phyloP scores from a whole-genome alignment of 345 rosid genomes.

The Lumnitzera racemosa region DNA sequence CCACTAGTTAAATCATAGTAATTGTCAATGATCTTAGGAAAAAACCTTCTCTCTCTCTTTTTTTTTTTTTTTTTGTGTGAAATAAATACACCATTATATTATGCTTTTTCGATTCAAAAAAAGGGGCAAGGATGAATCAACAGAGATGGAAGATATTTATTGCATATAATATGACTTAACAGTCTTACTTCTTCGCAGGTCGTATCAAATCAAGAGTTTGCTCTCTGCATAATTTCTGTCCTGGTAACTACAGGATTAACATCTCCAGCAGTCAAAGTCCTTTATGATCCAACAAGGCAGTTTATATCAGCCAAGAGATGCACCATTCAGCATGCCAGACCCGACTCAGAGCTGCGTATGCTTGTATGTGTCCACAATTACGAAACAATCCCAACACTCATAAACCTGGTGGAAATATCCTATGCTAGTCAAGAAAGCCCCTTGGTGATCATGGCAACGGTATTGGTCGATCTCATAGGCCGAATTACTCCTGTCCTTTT shows the following conservation, averaged over 20 bases:
- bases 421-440: constrained; percentile 14
- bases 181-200: constrained; percentile 12
- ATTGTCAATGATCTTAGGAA: no score
- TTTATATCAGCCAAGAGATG: constrained; percentile 22
- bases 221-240: constrained; percentile 9
- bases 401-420: constrained; percentile 24
- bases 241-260: constrained; percentile 14
- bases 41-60: no score
- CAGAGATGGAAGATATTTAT: no score
- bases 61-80: no score
- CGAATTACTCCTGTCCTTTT: constrained; percentile 24
- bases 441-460: constrained; percentile 19
- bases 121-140: no score
- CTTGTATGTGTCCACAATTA: constrained; percentile 26
- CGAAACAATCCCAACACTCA: constrained; percentile 18
- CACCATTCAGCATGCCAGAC: constrained; percentile 21
- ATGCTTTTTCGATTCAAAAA: no score
- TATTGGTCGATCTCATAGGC: constrained; percentile 30
- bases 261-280: constrained; percentile 12
- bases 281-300: constrained; percentile 22
- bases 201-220: constrained; percentile 9
- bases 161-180: no score
- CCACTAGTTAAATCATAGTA: no score
- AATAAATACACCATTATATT: no score
- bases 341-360: constrained; percentile 20